Evolutionary conservation across 225 moss, liverwort and hornwort species (phyloP).

Genomic region (Pseudisothecium myosuroides): DNA sequence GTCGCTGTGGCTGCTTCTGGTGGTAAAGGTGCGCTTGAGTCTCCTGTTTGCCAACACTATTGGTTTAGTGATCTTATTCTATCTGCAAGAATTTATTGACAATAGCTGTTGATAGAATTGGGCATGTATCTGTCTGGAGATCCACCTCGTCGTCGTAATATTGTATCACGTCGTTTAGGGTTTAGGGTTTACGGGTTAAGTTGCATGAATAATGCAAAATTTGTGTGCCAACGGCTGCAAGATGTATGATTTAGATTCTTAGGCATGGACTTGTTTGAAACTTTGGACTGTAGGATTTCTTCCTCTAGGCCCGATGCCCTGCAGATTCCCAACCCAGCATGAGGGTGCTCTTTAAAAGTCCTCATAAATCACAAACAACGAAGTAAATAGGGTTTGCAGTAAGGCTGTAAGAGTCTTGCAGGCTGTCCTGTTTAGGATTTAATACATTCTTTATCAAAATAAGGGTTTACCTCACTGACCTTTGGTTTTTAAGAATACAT

Average conservation of each 20-base stretch:
- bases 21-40: constrained; percentile 66
- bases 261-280: background rate
- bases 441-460: background rate
- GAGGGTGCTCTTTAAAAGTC: background rate
- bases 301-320: background rate
- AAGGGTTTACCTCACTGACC: background rate
- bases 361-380: background rate
- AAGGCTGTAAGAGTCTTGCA: background rate
- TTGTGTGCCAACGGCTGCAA: background rate
- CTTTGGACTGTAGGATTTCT: background rate
- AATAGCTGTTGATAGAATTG: background rate
- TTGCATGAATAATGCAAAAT: background rate
- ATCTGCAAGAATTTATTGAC: background rate
- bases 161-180: background rate
- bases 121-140: background rate
- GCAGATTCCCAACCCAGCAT: background rate
- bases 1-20: constrained; percentile 97
- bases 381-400: background rate
- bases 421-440: background rate
- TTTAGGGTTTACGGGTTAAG: background rate
- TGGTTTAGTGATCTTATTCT: background rate
- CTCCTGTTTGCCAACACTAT: background rate
- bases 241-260: background rate
- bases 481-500: background rate
- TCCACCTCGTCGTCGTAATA: background rate